Percentiles rank a stretch among this genome's conserved stretches.
Evolutionary conservation across 352 stramenopile genomes (phyloP).

Genomic region (Phytophthora hybrid): DNA sequence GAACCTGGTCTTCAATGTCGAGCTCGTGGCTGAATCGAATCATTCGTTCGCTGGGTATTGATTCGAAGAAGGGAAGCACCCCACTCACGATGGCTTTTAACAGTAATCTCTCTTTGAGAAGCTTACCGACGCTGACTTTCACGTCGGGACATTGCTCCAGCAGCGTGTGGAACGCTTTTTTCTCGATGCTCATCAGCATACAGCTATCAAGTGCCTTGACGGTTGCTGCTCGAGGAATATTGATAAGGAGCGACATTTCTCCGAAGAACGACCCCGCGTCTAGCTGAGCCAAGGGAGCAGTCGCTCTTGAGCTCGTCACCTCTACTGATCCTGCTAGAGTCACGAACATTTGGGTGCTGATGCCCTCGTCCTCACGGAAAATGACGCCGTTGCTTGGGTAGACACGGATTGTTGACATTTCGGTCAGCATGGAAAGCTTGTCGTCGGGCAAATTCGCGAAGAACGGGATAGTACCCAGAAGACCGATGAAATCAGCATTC

Average conservation of each 20-base stretch:
- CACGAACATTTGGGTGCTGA: slow-evolving; percentile 85
- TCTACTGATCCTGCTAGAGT: slow-evolving; percentile 71
- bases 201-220: slow-evolving; percentile 74
- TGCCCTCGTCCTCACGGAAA: slow-evolving; percentile 79
- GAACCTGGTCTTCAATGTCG: slow-evolving; percentile 71
- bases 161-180: slow-evolving; percentile 72
- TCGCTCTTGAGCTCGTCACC: slow-evolving; percentile 64
- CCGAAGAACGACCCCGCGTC: slow-evolving; percentile 81
- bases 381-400: slow-evolving; percentile 75
- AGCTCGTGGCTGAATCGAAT: slow-evolving; percentile 68
- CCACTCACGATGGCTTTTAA: slow-evolving; percentile 78
- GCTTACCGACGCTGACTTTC: slow-evolving; percentile 54
- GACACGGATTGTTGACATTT: slow-evolving; percentile 81
- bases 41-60: slow-evolving; percentile 60
- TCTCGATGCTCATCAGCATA: slow-evolving; percentile 85
- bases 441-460: slow-evolving; percentile 69
- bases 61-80: slow-evolving; percentile 76
- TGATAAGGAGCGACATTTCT: slow-evolving; percentile 85
- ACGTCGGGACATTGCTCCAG: slow-evolving; percentile 67
- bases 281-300: slow-evolving; percentile 60
- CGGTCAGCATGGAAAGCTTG: slow-evolving; percentile 67
- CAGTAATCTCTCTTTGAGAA: slow-evolving; percentile 75
- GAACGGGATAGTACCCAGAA: slow-evolving; percentile 75
- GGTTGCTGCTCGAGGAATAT: slow-evolving; percentile 78
- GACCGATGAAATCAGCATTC: slow-evolving; percentile 71